Evolutionary conservation across 1,284 basidiomycete genomes (phyloP), one percentile per base, ranked within the genome.

Genomic region (Ustilago nuda): DNA sequence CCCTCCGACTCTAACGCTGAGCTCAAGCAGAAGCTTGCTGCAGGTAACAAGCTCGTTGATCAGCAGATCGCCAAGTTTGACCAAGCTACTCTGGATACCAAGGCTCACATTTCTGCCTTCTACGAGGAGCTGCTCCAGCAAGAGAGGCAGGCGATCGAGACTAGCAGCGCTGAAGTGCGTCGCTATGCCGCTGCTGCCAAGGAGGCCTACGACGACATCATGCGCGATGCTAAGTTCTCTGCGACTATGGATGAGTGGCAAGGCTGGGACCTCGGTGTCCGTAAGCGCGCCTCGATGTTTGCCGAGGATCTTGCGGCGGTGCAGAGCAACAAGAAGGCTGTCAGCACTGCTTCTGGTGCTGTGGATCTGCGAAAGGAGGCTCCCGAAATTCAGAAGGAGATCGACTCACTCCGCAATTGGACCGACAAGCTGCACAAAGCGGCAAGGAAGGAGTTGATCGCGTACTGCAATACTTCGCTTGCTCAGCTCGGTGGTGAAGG

Each of bases 191-290:
- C 35, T 0, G 67, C 77, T 32, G 81, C 80, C 35, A 64, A 72
- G 41, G 56, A 71, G n/a, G 71, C 65, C 4, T 84, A 78, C 58
- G 74, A 76, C 62, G 61, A 65, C 17, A 64, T 81, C 32, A 84
- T 85, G 81, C 64, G 71, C 30, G 59, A 73, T 11, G 76, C 72
- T 61, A 82, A 83, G 61, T 85, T 84, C 57, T 57, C 76, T 13
- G 67, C 43, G 9, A 84, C 79, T 55, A 75, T 76, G 61, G 81
- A 82, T 52, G 81, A 85, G 35, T 80, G 72, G 66, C 66, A 70
- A 6, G 82, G 82, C 33, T 85, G 84, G 84, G 81, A 81, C 57
- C 62, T 74, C 15, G 82, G 80, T 12, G 69, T 83, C 36, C 52
- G 61, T 30, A 70, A 75, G 64, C 74, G 80, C 11, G 73, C 72